Evolutionary conservation across 257 asterid genomes (phyloP).

Genomic region (Sherardia arvensis): DNA sequence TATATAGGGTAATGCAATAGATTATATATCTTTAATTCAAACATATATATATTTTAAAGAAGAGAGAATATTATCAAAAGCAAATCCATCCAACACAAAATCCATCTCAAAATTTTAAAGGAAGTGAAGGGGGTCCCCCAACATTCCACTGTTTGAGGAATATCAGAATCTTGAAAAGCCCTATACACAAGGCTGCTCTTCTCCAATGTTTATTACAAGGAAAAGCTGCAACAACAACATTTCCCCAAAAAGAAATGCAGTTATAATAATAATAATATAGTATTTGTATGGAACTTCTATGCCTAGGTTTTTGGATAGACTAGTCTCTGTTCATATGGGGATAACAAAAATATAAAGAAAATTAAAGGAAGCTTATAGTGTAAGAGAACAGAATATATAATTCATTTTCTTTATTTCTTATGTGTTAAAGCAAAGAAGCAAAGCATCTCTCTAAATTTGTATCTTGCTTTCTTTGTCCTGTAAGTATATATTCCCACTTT

Average conservation of each 20-base stretch:
- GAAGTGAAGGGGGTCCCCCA: constrained; percentile 11
- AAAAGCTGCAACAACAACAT: background rate
- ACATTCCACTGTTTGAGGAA: constrained; percentile 16
- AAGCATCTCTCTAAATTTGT: constrained; percentile 49
- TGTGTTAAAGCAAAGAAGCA: constrained; percentile 46
- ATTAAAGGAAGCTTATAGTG: constrained; percentile 43
- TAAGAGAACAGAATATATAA: constrained; percentile 31
- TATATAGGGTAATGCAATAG: too few relatives aligned
- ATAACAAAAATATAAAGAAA: constrained; percentile 7
- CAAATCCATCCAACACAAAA: constrained; percentile 28
- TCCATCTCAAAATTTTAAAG: constrained; percentile 19
- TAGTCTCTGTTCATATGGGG: background rate
- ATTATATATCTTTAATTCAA: background rate
- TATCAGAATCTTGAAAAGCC: constrained; percentile 22
- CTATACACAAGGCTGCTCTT: constrained; percentile 28
- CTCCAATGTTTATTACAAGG: constrained; percentile 2
- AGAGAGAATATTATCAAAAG: background rate
- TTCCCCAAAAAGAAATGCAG: background rate
- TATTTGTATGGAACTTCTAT: constrained; percentile 49
- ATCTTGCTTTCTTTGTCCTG: constrained; percentile 45
- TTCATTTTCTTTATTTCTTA: background rate
- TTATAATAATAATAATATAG: constrained; percentile 7
- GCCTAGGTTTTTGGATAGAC: constrained; percentile 19
- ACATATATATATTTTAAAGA: background rate
- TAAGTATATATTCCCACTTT: constrained; percentile 41